These are phyloP conservation scores for Sporothrix euskadiensis DNA, from an alignment of 2,329 filamentous ascomycete genomes.

Conservation along the genomic window DNA sequence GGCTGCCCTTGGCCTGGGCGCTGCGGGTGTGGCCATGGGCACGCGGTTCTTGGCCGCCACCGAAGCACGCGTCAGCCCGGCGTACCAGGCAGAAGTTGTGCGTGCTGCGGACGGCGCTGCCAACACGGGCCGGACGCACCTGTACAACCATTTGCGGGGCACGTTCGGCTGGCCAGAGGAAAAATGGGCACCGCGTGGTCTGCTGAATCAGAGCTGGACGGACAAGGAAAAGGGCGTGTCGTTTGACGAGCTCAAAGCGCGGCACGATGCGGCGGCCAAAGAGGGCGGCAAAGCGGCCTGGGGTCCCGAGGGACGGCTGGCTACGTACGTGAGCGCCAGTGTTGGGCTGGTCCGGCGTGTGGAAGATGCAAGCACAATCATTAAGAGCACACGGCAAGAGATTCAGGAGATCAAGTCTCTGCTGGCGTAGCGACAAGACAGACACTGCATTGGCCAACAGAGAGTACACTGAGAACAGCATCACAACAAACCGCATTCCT, in stretches of 20 bases:
- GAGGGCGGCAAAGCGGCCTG: conserved; percentile 38
- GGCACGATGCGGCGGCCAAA: conserved; percentile 43
- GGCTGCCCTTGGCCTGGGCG: conserved; percentile 56
- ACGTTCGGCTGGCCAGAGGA: conserved; percentile 46
- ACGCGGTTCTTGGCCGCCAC: conserved; percentile 60
- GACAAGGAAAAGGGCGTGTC: conserved; percentile 45
- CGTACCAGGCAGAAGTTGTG: conserved; percentile 48
- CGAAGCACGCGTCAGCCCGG: conserved; percentile 44
- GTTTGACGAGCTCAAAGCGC: conserved; percentile 46
- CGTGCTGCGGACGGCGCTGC: conserved; percentile 44
- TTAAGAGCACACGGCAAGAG: conserved; percentile 20
- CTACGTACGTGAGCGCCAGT: conserved; percentile 32
- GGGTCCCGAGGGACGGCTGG: conserved; percentile 34
- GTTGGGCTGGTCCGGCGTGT: conserved; percentile 31
- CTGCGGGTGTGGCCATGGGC: conserved; percentile 59
- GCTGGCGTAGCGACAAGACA: not conserved
- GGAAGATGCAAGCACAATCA: conserved; percentile 21
- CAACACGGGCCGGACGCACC: conserved; percentile 45
- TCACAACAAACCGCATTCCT: no score
- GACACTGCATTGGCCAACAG: not conserved
- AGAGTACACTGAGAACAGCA: not conserved
- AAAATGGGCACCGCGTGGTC: conserved; percentile 44
- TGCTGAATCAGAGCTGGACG: conserved; percentile 46
- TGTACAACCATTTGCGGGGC: conserved; percentile 49
- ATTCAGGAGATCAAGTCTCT: not conserved